Percentiles rank a stretch among this genome's conserved stretches.
Conservation (phyloP, 2,329 filamentous ascomycete species). For the Cytospora piceae region DNA sequence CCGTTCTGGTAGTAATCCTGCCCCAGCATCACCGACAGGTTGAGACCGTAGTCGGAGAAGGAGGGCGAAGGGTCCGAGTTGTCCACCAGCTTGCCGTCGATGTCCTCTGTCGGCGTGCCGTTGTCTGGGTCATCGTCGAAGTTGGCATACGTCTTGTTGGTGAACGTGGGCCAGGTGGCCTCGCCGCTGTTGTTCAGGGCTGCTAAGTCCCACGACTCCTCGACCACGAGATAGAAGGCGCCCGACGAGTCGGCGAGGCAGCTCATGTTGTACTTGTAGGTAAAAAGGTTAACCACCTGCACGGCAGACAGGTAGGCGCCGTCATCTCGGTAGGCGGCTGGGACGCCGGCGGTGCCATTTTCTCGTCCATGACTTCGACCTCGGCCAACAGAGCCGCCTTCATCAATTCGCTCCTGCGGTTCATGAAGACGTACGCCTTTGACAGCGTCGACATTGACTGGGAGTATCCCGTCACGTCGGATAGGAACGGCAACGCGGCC, state of each 20-base stretch:
- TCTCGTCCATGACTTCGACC: slow-evolving; percentile 35
- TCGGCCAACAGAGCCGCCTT: slow-evolving; percentile 31
- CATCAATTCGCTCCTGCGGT: slow-evolving; percentile 32
- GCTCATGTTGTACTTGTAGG: too few relatives aligned
- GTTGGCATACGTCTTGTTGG: background rate
- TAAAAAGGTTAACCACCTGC: too few relatives aligned
- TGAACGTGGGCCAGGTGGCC: background rate
- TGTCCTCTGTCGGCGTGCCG: background rate
- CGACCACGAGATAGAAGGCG: too few relatives aligned
- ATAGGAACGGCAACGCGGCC: background rate
- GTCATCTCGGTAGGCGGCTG: slow-evolving; percentile 47
- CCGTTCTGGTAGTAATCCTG: slow-evolving; percentile 5
- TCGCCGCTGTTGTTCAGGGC: background rate
- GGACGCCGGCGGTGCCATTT: slow-evolving; percentile 41
- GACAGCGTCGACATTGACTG: slow-evolving; percentile 32
- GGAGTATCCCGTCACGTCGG: slow-evolving; percentile 25
- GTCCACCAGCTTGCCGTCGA: too few relatives aligned
- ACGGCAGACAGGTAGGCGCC: too few relatives aligned
- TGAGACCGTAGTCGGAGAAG: background rate
- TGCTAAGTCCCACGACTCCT: background rate
- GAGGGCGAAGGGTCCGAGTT: too few relatives aligned
- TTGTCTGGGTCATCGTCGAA: background rate
- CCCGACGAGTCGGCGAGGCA: too few relatives aligned
- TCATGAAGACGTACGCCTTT: slow-evolving; percentile 20
- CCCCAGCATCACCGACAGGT: background rate